Evolutionary conservation across 139 green algal genomes (phyloP).

Genomic region (Closterium sp.): DNA sequence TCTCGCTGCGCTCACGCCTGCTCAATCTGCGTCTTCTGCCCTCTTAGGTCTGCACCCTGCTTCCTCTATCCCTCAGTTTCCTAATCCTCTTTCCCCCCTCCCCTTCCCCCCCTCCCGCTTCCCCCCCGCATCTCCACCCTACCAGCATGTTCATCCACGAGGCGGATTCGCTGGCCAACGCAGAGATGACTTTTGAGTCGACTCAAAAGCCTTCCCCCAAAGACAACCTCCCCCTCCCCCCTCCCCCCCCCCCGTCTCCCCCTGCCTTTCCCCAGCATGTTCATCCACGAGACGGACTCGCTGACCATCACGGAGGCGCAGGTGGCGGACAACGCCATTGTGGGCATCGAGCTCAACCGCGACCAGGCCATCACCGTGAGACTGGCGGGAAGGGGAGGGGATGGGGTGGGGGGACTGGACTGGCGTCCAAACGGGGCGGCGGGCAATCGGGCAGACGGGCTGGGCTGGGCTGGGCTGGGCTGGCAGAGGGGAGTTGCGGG

Average conservation of each 20-base stretch:
- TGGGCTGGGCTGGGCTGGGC: no score
- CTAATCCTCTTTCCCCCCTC: neutral
- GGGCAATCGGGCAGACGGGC: no score
- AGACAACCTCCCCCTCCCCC: neutral
- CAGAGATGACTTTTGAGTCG: neutral
- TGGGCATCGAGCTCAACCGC: constrained; percentile 31
- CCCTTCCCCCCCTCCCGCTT: neutral
- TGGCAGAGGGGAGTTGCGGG: no score
- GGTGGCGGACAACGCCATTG: constrained; percentile 39
- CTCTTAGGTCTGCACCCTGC: no score
- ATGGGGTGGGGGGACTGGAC: no score
- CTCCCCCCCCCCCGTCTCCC: neutral
- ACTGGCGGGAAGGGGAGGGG: neutral
- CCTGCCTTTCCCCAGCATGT: constrained; percentile 20
- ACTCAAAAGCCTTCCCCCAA: neutral
- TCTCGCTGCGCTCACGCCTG: no score
- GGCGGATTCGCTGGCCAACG: constrained; percentile 14
- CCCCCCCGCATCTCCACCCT: neutral
- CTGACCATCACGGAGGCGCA: constrained; percentile 7
- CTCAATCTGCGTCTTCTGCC: no score
- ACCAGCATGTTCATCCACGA: constrained; percentile 47
- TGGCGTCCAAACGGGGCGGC: no score
- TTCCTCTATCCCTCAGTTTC: no score
- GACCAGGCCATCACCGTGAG: constrained; percentile 19
- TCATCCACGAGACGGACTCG: constrained; percentile 41